Conservation (phyloP, 1,139 yeast species). For the Candida tropicalis region DNA sequence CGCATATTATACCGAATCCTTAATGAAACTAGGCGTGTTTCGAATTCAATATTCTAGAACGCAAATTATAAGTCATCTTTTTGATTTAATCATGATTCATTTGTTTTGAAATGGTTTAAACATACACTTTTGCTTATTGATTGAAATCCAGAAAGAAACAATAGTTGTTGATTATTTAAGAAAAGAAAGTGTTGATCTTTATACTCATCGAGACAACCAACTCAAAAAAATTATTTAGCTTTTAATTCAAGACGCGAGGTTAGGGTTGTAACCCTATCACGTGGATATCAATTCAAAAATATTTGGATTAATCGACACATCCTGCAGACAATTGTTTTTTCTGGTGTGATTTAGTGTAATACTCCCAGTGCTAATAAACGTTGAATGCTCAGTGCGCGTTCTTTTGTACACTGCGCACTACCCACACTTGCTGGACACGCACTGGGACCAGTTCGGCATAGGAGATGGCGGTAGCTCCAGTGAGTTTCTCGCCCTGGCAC, state of each 20-base stretch:
- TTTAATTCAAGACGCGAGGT: neutral
- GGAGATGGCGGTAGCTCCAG: too few relatives aligned
- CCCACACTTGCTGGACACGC: too few relatives aligned
- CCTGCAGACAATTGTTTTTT: slow-evolving; percentile 1
- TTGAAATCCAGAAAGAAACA: neutral
- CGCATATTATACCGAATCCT: slow-evolving; percentile 42
- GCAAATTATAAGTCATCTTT: slow-evolving; percentile 58
- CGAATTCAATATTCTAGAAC: slow-evolving; percentile 47
- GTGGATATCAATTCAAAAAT: slow-evolving; percentile 1
- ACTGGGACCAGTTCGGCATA: too few relatives aligned
- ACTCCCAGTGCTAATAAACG: neutral
- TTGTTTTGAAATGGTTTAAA: neutral
- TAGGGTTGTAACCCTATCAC: slow-evolving; percentile 13
- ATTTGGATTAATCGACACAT: neutral
- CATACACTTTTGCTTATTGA: slow-evolving; percentile 1
- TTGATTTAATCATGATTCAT: neutral
- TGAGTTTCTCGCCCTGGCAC: too few relatives aligned
- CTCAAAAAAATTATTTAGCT: too few relatives aligned
- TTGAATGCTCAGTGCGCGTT: too few relatives aligned
- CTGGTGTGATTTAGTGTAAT: neutral
- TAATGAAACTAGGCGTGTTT: slow-evolving; percentile 54
- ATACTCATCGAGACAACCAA: too few relatives aligned
- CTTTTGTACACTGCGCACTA: too few relatives aligned
- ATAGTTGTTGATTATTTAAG: too few relatives aligned
- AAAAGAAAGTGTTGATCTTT: too few relatives aligned